Evolutionary conservation across 352 stramenopile genomes (phyloP).

Genomic region (Phytophthora pseudosyringae): DNA sequence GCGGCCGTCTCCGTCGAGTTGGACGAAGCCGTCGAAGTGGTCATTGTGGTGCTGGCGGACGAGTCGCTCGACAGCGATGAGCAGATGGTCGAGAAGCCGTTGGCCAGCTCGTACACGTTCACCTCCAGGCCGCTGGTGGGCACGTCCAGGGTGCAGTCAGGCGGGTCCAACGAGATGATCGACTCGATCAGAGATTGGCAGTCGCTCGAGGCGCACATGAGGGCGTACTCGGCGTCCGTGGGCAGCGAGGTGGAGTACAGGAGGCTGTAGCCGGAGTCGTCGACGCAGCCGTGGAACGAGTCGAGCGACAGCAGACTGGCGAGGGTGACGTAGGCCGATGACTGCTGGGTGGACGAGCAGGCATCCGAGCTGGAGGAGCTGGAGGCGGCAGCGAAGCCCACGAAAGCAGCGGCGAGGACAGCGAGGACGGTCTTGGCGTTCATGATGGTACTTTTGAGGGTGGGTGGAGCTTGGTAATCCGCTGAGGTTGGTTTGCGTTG

Average conservation of each 20-base stretch:
- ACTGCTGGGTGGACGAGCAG: conserved; percentile 23
- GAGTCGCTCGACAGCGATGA: conserved; percentile 23
- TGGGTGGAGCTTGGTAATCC: too few species aligned
- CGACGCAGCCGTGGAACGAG: conserved; percentile 31
- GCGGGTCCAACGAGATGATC: conserved; percentile 28
- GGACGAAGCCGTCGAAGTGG: background rate
- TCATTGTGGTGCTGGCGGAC: too few species aligned
- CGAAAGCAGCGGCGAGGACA: conserved; percentile 19
- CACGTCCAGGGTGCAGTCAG: conserved; percentile 36
- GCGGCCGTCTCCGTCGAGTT: conserved; percentile 6
- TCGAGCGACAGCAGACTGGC: conserved; percentile 29
- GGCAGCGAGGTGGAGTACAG: conserved; percentile 39
- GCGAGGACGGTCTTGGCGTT: conserved; percentile 29
- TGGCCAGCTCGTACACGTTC: conserved; percentile 27
- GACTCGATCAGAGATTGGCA: conserved; percentile 35
- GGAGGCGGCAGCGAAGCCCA: conserved; percentile 21
- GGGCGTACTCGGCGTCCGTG: conserved; percentile 29
- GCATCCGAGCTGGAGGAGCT: too few species aligned
- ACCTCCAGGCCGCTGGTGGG: conserved; percentile 34
- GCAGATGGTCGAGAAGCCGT: conserved; percentile 21
- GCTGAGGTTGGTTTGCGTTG: too few species aligned
- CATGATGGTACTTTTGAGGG: too few species aligned
- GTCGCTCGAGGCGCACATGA: conserved; percentile 37
- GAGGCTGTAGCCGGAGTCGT: conserved; percentile 39
- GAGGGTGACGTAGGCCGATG: conserved; percentile 35